Conservation (phyloP, 78 protist species). For the Corallochytrium limacisporum region DNA sequence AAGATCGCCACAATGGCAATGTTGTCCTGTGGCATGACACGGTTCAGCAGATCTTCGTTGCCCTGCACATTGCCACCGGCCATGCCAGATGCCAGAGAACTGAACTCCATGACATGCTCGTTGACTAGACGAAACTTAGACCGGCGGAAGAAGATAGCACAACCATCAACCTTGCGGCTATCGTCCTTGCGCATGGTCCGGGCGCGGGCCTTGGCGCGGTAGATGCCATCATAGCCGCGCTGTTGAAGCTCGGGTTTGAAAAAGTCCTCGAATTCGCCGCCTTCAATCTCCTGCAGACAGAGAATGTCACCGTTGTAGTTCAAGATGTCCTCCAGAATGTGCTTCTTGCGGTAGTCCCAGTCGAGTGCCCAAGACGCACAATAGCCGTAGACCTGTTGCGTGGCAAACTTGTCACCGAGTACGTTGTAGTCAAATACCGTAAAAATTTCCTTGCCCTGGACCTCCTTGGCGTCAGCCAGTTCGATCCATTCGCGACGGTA, state of each 20-base stretch:
- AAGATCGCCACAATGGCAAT: constrained; percentile 10
- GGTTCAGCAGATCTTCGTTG: background rate
- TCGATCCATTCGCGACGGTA: background rate
- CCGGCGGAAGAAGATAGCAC: constrained; percentile 17
- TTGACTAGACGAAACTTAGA: background rate
- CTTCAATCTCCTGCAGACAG: constrained; percentile 30
- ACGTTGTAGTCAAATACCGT: constrained; percentile 13
- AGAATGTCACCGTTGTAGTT: background rate
- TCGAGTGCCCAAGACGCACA: constrained; percentile 28
- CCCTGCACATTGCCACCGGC: background rate
- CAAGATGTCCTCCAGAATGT: constrained; percentile 5
- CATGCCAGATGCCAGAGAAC: background rate
- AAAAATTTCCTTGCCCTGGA: background rate
- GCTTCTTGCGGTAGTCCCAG: constrained; percentile 10
- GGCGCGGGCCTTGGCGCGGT: constrained; percentile 8
- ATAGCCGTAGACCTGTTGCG: constrained; percentile 12
- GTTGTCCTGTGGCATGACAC: constrained; percentile 28
- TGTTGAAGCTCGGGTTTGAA: constrained; percentile 15
- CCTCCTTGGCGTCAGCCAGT: background rate
- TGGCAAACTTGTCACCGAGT: constrained; percentile 15
- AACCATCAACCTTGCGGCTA: constrained; percentile 3
- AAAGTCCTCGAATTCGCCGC: background rate
- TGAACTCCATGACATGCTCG: background rate
- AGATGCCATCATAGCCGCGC: constrained; percentile 20
- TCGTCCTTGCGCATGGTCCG: background rate